A percentile compares a stretch with the other conserved stretches of the same genome.
Evolutionary conservation across 192 early-diverging fungal genomes (phyloP).

Genomic region (Podochytrium sp.): DNA sequence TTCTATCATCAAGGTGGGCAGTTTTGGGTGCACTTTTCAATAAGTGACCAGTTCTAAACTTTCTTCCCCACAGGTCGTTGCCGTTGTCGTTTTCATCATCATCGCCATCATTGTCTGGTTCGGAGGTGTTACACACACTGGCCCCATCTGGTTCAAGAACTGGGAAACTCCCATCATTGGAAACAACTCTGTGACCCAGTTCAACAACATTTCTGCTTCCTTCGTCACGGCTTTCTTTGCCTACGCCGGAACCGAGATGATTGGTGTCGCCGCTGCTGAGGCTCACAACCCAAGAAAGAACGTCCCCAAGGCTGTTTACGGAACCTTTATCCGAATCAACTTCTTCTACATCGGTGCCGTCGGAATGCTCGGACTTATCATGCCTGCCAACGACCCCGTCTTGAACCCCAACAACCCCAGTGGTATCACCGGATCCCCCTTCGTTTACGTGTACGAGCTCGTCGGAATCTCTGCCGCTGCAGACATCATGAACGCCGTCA

Average conservation of each 20-base stretch:
- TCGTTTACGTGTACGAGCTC: slow-evolving; percentile 64
- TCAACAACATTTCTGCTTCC: slow-evolving; percentile 67
- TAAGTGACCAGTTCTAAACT: slow-evolving; percentile 75
- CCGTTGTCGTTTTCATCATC: slow-evolving; percentile 82
- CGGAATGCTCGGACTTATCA: slow-evolving; percentile 70
- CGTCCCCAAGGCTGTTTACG: slow-evolving; percentile 36
- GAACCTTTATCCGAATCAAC: slow-evolving; percentile 80
- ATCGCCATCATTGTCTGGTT: slow-evolving; percentile 70
- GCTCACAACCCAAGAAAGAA: slow-evolving; percentile 75
- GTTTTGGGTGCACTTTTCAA: no score
- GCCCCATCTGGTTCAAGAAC: slow-evolving; percentile 1
- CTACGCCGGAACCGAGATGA: slow-evolving; percentile 62
- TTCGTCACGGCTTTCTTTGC: slow-evolving; percentile 72
- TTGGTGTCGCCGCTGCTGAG: slow-evolving; percentile 92
- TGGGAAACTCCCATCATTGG: slow-evolving; percentile 15
- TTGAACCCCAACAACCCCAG: slow-evolving; percentile 52
- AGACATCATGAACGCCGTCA: slow-evolving; percentile 76
- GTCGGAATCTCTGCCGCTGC: slow-evolving; percentile 56
- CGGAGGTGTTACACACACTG: slow-evolving; percentile 57
- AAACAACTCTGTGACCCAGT: neutral
- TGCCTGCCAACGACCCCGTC: no score
- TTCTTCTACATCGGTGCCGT: slow-evolving; percentile 71
- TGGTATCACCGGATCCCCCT: slow-evolving; percentile 63
- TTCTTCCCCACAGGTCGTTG: slow-evolving; percentile 76
- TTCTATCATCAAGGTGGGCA: slow-evolving; percentile 81